phyloP scores from a whole-genome alignment of 129 eudicot species.

The Saussurea involucrata region DNA sequence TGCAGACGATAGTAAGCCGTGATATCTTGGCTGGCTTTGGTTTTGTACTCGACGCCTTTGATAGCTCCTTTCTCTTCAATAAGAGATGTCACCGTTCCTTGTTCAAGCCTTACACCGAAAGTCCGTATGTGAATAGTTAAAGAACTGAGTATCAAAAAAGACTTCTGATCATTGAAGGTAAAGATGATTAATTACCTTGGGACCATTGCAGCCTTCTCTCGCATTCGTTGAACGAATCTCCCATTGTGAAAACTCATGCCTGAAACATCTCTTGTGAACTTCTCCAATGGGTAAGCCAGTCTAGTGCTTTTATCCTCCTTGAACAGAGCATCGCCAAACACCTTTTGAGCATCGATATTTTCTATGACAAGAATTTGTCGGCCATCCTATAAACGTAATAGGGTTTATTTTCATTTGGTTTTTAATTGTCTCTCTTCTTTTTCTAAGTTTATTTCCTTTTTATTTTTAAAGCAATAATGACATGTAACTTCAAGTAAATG shows the following conservation, averaged over 20 bases:
- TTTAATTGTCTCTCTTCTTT: too few relatives aligned
- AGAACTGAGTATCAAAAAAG: background rate
- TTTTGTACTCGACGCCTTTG: constrained; percentile 66
- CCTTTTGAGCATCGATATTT: too few relatives aligned
- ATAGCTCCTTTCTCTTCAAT: constrained; percentile 55
- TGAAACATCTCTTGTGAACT: constrained; percentile 32
- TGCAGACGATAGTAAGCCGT: too few relatives aligned
- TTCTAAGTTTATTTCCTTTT: too few relatives aligned
- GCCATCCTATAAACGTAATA: too few relatives aligned
- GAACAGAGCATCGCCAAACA: constrained; percentile 60
- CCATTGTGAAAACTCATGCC: constrained; percentile 52
- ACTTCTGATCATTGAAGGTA: background rate
- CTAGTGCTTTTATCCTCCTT: constrained; percentile 48
- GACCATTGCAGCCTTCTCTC: constrained; percentile 62
- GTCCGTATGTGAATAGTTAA: background rate
- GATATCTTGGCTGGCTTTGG: constrained; percentile 39
- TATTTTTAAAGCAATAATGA: too few relatives aligned
- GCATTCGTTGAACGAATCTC: constrained; percentile 53
- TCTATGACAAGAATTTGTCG: too few relatives aligned
- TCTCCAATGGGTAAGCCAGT: constrained; percentile 48
- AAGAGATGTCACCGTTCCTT: constrained; percentile 74
- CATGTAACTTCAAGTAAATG: too few relatives aligned
- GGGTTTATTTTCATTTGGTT: too few relatives aligned
- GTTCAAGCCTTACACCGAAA: constrained; percentile 56
- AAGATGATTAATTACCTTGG: constrained; percentile 33